Evolutionary conservation across 495 filamentous ascomycete species (phyloP), one percentile per base, ranked within the genome.

Genomic region (Neurospora discreta): DNA sequence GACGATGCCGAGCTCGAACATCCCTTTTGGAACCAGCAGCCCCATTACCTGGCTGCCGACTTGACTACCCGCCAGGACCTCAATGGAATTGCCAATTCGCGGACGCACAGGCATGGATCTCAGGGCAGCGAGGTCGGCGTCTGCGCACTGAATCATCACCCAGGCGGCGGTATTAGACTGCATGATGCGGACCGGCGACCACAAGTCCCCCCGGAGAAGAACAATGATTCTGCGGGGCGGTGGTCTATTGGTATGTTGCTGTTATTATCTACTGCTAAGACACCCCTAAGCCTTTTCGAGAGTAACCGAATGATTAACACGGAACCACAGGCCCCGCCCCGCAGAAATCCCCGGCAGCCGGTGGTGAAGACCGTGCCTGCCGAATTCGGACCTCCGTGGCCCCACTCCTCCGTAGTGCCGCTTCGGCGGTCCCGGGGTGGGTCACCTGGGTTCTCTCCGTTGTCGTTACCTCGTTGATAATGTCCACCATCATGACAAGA

Each of bases 61-160:
- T 78, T 83, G 68, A 91, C 89, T 13, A 90, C 89, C 36, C 81
- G 89, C 70, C 85, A 87, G 78, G 88, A 91, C 73, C 85, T 91
- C 58, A 91, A 90, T 73, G 88, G 89, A 46, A 84, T 86, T 46
- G 82, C 80, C 71, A 80, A 79, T 70, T 69, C 78, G 18, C 74
- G 77, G 15, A 75, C 72, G 43, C 75, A 78, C 23, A 58, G 46
- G 46, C 10, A 26, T 58, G 46, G 46, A 58, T 58, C 46, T 1
- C 46, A 30, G 20, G 46, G 46, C 46, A 23, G 44, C 20, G 44
- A 52, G 10, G 44, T 52, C 44, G 44, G 44, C 10, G 44, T 52
- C 4, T 52, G 44, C 11, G 20, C 44, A 52, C 11, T 58, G 46
- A 58, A 58, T 58, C 23, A 58, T 26, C 46, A 58, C 11, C 23